Percentiles rank a stretch among this genome's conserved stretches.
Conservation (phyloP, 2,329 filamentous ascomycete genomes). For the Albifimbria verrucaria region DNA sequence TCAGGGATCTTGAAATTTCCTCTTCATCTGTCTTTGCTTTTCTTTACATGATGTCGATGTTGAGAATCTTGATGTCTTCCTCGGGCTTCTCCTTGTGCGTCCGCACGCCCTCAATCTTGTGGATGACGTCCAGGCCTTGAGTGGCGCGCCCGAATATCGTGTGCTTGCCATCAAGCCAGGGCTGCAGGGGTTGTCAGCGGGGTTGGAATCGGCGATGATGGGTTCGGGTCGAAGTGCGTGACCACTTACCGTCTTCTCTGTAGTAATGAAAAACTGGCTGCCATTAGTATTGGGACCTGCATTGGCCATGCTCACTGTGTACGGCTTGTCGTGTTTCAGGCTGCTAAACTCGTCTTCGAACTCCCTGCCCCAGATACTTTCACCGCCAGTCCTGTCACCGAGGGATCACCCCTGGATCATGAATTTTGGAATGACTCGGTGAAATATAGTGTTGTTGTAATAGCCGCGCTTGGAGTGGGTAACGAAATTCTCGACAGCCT, state of each 20-base stretch:
- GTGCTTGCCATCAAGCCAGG: constrained; percentile 94
- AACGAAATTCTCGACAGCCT: constrained; percentile 95
- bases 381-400: constrained; percentile 84
- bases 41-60: constrained; percentile 61
- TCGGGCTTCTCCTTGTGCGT: constrained; percentile 91
- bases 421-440: constrained; percentile 94
- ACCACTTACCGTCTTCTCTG: constrained; percentile 78
- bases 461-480: constrained; percentile 87
- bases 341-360: constrained; percentile 94
- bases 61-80: constrained; percentile 96
- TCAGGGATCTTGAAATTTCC: neutral
- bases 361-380: constrained; percentile 88
- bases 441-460: constrained; percentile 97
- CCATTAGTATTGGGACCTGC: constrained; percentile 93
- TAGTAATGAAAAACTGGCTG: constrained; percentile 97
- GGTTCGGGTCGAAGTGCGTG: neutral
- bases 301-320: constrained; percentile 97
- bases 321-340: constrained; percentile 91
- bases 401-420: constrained; percentile 99
- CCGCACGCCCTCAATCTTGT: constrained; percentile 89
- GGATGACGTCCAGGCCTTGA: constrained; percentile 88
- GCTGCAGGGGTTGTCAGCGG: constrained; percentile 35
- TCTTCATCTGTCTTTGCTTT: constrained; percentile 4
- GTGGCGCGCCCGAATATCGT: constrained; percentile 92
- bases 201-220: neutral